Base-by-base conservation (phyloP, 805 yeast species). In the Blastobotrys peoriensis region DNA sequence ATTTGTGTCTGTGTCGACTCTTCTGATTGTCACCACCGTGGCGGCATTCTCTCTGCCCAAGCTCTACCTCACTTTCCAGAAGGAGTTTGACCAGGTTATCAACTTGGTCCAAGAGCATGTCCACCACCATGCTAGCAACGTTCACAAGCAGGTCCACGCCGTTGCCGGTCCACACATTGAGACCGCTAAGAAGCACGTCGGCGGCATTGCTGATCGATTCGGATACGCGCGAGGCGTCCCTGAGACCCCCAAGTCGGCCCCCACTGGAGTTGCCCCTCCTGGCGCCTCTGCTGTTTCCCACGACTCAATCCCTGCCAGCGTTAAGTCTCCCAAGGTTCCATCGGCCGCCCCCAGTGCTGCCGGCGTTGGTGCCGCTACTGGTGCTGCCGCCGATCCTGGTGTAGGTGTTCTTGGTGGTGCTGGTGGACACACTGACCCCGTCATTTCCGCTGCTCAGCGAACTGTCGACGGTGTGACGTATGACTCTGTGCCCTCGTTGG, bases 41-140 rank as follows among this genome's bases (percentile, higher is more conserved):
- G 60, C 71, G 17, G 73, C 83, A 13, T 91, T 91, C 74, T 66
- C 94, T 36, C 69, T 76, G 37, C 98, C 98, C 47, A 76, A 75
- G 22, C 59, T 83, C 50, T 91, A 89, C 73, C 68, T 76, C 56
- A 73, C 74, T 54, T 79, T 84, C 76, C 81, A 86, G 74, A 73
- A 73, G 59, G 82, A 85, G 70, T 83, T 89, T 59, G 88, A 84
- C 67, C 76, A 75, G 34, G 51, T 52, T 33, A 38, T 63, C 20
- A 55, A 46, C 33, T 33, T 45, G 25, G 55, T 48, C 28, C 53
- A 48, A 45, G 51, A 45, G 38, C 54, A 59, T 41, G 54, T 56
- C 36, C 53, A 53, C 45, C 48, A 38, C 34, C 58, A 60, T 44
- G 46, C 49, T 43, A 41, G 48, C 42, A 35, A 46, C 21, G 59